Evolutionary conservation across 805 yeast genomes (phyloP).

Genomic region (Brettanomyces nanus): DNA sequence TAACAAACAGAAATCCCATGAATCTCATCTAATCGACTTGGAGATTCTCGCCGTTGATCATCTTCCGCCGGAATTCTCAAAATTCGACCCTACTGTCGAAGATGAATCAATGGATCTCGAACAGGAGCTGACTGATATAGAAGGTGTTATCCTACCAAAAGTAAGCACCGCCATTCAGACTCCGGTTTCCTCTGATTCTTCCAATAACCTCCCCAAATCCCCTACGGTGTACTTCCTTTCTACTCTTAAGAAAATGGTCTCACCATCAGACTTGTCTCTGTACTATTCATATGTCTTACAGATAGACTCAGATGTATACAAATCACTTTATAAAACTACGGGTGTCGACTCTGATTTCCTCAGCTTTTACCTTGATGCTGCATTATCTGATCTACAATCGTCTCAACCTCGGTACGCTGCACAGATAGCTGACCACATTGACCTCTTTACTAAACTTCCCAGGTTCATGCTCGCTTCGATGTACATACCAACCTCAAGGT

Average conservation of each 20-base stretch:
- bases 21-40: neutral
- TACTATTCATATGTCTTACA: constrained; percentile 32
- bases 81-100: neutral
- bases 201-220: constrained; percentile 26
- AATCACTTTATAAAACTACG: constrained; percentile 28
- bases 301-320: constrained; percentile 20
- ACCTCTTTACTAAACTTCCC: constrained; percentile 25
- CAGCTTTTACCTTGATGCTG: constrained; percentile 39
- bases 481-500: constrained; percentile 22
- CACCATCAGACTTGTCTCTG: neutral
- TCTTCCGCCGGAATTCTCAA: constrained; percentile 13
- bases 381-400: constrained; percentile 14
- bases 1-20: constrained; percentile 6
- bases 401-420: constrained; percentile 7
- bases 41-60: constrained; percentile 13
- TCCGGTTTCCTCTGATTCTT: neutral
- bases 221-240: constrained; percentile 41
- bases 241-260: constrained; percentile 26
- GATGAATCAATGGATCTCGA: neutral
- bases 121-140: neutral
- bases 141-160: constrained; percentile 3
- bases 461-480: constrained; percentile 30
- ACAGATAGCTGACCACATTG: constrained; percentile 18
- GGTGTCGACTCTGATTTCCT: constrained; percentile 45
- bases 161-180: neutral